Conservation (phyloP, 768 basidiomycete genomes). For the Pleurotus salmoneostramineus region DNA sequence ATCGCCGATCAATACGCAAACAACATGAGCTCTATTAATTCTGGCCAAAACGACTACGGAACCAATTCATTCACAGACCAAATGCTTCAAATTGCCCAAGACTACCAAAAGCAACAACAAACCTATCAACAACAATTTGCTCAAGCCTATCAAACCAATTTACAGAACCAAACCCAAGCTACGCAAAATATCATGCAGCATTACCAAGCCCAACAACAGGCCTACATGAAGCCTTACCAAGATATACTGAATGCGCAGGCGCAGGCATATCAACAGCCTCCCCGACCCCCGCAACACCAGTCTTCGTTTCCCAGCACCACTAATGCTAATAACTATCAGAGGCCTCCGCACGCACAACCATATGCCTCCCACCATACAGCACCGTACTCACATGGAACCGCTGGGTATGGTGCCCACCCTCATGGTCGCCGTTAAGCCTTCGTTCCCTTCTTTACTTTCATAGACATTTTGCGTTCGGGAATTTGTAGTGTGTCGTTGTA, state of each 20-base stretch:
- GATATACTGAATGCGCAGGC: not conserved
- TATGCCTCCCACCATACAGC: not conserved
- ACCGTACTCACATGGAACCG: not conserved
- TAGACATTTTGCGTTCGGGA: not conserved
- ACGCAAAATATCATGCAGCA: not conserved
- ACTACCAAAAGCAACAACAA: not conserved
- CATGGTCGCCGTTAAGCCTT: not conserved
- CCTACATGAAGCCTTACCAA: constrained; percentile 10
- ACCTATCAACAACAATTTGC: not conserved
- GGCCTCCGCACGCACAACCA: not conserved
- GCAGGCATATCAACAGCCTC: not conserved
- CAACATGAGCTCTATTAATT: not conserved
- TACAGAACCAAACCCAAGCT: not conserved
- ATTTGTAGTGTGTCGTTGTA: no score
- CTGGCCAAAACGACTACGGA: not conserved
- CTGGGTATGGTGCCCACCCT: not conserved
- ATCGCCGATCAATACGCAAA: not conserved
- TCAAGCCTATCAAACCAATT: not conserved
- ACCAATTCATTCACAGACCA: not conserved
- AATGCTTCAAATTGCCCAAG: not conserved
- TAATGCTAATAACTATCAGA: not conserved
- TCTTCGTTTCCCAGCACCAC: not conserved
- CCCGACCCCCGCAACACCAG: not conserved
- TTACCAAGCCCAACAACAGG: constrained; percentile 13
- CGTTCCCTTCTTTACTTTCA: not conserved